Conservation (phyloP, 495 filamentous ascomycete genomes). For the Neurospora tetrasperma region DNA sequence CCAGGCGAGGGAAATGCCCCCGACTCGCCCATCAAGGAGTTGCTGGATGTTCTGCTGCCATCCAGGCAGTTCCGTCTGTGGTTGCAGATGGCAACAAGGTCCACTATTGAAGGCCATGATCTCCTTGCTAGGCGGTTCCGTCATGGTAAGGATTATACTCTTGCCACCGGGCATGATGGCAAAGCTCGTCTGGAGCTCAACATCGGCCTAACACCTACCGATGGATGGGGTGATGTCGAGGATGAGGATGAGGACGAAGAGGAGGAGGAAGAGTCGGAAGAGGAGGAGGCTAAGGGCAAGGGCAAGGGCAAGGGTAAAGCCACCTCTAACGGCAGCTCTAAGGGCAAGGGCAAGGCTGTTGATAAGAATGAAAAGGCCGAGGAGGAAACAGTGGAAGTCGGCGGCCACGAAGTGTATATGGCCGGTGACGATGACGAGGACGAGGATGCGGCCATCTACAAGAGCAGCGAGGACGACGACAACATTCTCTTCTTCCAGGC, state of each 20-base stretch:
- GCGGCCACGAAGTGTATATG: conserved; percentile 90
- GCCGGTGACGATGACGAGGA: conserved; percentile 67
- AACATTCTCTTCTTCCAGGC: conserved; percentile 84
- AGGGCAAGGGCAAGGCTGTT: conserved; percentile 17
- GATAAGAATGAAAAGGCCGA: conserved; percentile 14
- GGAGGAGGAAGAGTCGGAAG: conserved; percentile 27
- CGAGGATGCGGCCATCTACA: conserved; percentile 80
- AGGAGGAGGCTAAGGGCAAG: conserved; percentile 29
- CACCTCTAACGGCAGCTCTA: conserved; percentile 26
- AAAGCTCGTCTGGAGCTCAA: conserved; percentile 80
- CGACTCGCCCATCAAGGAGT: conserved; percentile 55
- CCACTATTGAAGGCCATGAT: conserved; percentile 53
- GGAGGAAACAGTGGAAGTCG: conserved; percentile 46
- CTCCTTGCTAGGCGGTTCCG: conserved; percentile 76
- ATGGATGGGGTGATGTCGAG: conserved; percentile 72
- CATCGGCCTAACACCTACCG: conserved; percentile 69
- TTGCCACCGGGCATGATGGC: conserved; percentile 75
- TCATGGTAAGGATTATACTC: conserved; percentile 77
- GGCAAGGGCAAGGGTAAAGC: conserved; percentile 40
- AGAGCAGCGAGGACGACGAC: conserved; percentile 70
- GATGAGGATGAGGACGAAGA: conserved; percentile 41
- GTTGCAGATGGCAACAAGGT: conserved; percentile 70
- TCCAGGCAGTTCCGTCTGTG: conserved; percentile 84
- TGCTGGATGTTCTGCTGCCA: conserved; percentile 70
- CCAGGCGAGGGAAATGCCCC: conserved; percentile 17